These are phyloP conservation scores for Neurospora tetrasperma DNA, from an alignment of 495 filamentous ascomycete species.

Conservation along the genomic window DNA sequence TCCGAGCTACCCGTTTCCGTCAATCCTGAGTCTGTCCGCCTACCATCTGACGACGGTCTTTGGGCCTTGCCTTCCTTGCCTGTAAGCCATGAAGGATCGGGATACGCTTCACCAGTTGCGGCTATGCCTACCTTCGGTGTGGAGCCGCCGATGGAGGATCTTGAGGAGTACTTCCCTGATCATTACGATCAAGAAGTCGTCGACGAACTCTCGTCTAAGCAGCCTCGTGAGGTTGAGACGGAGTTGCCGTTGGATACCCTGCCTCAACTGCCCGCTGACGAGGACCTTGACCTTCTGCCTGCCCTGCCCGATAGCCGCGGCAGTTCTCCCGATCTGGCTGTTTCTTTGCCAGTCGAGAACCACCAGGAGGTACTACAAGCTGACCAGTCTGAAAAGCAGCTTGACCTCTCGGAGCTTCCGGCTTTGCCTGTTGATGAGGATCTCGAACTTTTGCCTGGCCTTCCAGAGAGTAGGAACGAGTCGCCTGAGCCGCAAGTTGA, in stretches of 20 bases:
- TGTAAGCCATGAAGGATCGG: background rate
- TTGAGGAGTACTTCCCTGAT: background rate
- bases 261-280: background rate
- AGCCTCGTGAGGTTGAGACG: background rate
- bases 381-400: background rate
- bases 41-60: slow-evolving; percentile 1
- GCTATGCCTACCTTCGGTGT: background rate
- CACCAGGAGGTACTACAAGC: background rate
- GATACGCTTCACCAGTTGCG: background rate
- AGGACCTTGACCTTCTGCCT: slow-evolving; percentile 2
- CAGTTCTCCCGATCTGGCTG: background rate
- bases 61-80: slow-evolving; percentile 1
- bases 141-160: background rate
- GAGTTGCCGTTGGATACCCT: background rate
- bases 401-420: background rate
- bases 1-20: background rate
- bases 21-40: background rate
- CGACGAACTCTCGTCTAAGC: background rate
- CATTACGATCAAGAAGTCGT: background rate
- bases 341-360: background rate
- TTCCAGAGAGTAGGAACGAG: slow-evolving; percentile 6
- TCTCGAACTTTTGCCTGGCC: slow-evolving; percentile 3
- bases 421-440: background rate
- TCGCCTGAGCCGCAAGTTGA: slow-evolving; percentile 4
- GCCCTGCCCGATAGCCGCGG: slow-evolving; percentile 8